Conservation (phyloP, 2,329 filamentous ascomycete species). For the Talaromyces amestolkiae region DNA sequence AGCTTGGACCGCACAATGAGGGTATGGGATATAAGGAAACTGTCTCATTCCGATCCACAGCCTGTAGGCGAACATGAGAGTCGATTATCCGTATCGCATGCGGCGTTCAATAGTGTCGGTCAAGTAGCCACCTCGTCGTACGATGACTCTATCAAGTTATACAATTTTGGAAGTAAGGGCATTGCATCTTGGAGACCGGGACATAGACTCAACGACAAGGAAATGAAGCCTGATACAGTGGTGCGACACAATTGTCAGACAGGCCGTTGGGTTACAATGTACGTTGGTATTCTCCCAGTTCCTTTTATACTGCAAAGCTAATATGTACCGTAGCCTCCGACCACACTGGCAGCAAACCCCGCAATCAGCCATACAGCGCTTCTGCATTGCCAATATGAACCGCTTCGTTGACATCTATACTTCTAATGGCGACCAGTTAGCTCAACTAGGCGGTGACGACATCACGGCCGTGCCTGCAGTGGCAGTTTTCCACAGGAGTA, state of each 20-base stretch:
- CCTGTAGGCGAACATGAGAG: slow-evolving; percentile 80
- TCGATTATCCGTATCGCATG: slow-evolving; percentile 83
- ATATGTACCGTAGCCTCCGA: slow-evolving; percentile 54
- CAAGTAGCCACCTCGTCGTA: slow-evolving; percentile 91
- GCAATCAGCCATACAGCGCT: slow-evolving; percentile 74
- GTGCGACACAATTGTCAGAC: slow-evolving; percentile 94
- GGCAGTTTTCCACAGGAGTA: slow-evolving; percentile 80
- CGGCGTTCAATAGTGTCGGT: slow-evolving; percentile 80
- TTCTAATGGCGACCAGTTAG: slow-evolving; percentile 77
- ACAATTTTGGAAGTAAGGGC: slow-evolving; percentile 65
- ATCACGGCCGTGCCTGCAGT: slow-evolving; percentile 95
- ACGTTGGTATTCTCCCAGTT: slow-evolving; percentile 32
- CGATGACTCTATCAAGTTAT: slow-evolving; percentile 92
- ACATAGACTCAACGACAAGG: slow-evolving; percentile 56
- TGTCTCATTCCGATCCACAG: slow-evolving; percentile 62
- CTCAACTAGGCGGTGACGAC: slow-evolving; percentile 81
- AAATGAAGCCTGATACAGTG: slow-evolving; percentile 66
- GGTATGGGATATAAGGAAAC: slow-evolving; percentile 84
- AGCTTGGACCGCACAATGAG: slow-evolving; percentile 86
- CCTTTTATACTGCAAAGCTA: background rate
- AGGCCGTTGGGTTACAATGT: slow-evolving; percentile 86
- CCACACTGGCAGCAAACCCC: slow-evolving; percentile 87
- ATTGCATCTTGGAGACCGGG: slow-evolving; percentile 60
- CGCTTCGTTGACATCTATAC: slow-evolving; percentile 91
- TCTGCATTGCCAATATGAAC: slow-evolving; percentile 96